These are phyloP conservation scores for Lodderomyces theae DNA, from an alignment of 1,139 yeast genomes.

Conservation along the genomic window DNA sequence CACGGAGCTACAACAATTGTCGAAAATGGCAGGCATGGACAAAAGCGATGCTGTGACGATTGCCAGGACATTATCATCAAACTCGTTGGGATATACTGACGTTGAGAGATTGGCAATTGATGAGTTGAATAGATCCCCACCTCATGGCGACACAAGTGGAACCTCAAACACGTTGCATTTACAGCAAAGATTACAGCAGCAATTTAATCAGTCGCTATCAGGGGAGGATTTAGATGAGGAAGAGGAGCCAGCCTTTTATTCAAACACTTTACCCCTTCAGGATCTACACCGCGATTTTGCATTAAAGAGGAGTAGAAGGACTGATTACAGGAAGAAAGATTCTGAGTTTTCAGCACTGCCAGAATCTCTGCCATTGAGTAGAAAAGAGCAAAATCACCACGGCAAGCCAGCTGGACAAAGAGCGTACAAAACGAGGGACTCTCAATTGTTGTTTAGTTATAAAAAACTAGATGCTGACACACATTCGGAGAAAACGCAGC, in stretches of 20 bases:
- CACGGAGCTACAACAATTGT: constrained; percentile 60
- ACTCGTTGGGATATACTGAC: constrained; percentile 56
- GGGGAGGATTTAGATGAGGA: neutral
- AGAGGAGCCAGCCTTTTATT: neutral
- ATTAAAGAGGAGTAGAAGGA: constrained; percentile 40
- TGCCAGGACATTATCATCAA: constrained; percentile 66
- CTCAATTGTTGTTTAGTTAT: constrained; percentile 34
- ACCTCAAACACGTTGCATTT: constrained; percentile 14
- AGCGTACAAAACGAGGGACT: constrained; percentile 21
- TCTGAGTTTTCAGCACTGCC: constrained; percentile 1
- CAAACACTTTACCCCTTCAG: neutral
- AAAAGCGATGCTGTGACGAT: constrained; percentile 72
- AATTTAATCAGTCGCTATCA: constrained; percentile 14
- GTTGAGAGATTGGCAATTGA: constrained; percentile 49
- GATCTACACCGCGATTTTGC: constrained; percentile 19
- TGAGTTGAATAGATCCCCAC: constrained; percentile 22
- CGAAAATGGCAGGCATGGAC: constrained; percentile 70
- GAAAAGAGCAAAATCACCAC: constrained; percentile 6
- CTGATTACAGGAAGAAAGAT: constrained; percentile 36
- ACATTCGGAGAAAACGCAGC: neutral
- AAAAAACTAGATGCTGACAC: constrained; percentile 16
- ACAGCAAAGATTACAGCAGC: constrained; percentile 18
- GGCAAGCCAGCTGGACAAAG: constrained; percentile 7
- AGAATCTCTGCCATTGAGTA: constrained; percentile 2
- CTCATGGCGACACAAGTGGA: constrained; percentile 6